Conservation (phyloP, 2,329 filamentous ascomycete species). For the Alternaria sp. region DNA sequence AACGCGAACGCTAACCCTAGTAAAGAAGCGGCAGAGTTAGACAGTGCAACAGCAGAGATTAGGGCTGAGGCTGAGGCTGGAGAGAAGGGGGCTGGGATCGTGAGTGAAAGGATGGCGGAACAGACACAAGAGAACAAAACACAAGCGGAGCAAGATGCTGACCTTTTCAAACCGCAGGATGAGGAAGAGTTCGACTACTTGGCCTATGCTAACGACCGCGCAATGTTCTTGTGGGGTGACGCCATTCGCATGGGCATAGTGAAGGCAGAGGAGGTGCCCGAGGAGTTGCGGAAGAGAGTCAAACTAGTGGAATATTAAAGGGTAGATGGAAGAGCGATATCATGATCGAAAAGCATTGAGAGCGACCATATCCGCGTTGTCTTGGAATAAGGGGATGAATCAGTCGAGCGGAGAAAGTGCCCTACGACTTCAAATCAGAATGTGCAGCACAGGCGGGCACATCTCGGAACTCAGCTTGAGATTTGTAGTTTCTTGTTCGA, state of each 20-base stretch:
- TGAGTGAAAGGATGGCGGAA: constrained; percentile 35
- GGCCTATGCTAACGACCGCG: constrained; percentile 87
- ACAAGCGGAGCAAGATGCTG: constrained; percentile 39
- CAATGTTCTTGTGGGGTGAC: constrained; percentile 95
- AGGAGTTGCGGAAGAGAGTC: constrained; percentile 68
- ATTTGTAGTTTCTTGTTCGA: background rate
- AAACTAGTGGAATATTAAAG: constrained; percentile 73
- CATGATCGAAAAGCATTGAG: background rate
- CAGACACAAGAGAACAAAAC: constrained; percentile 31
- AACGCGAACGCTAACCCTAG: constrained; percentile 18
- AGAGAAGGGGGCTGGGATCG: constrained; percentile 34
- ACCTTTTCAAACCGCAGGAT: constrained; percentile 60
- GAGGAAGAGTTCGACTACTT: constrained; percentile 90
- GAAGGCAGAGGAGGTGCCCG: constrained; percentile 77
- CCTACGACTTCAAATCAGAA: background rate
- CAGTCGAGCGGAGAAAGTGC: background rate
- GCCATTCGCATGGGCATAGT: constrained; percentile 80
- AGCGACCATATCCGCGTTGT: background rate
- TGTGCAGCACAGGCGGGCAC: background rate
- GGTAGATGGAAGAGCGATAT: too few relatives aligned
- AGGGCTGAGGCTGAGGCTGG: constrained; percentile 28
- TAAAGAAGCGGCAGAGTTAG: constrained; percentile 38
- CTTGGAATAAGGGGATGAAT: background rate
- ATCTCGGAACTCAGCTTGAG: background rate
- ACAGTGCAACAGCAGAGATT: constrained; percentile 37